Evolutionary conservation across 352 stramenopile genomes (phyloP).

Genomic region (Globisporangium iwayamae): DNA sequence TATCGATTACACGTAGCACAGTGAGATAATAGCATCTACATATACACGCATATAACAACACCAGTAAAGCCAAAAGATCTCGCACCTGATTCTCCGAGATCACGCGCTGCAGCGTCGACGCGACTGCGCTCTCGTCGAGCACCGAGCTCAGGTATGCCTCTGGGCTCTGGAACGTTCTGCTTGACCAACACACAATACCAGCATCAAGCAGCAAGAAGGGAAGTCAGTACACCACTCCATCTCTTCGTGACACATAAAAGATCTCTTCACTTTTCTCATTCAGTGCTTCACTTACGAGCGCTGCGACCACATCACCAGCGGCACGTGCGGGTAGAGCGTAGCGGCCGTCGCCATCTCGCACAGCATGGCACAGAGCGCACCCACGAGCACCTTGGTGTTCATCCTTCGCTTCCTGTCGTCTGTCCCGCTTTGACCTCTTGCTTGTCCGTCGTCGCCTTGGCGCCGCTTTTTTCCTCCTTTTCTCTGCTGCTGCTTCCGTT

Average conservation of each 20-base stretch:
- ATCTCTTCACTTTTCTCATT: neutral
- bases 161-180: conserved; percentile 33
- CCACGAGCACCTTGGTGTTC: conserved; percentile 20
- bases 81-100: conserved; percentile 8
- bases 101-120: conserved; percentile 22
- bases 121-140: conserved; percentile 40
- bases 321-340: conserved; percentile 47
- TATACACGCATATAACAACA: neutral
- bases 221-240: neutral
- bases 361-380: conserved; percentile 20
- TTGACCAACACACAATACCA: too few species aligned
- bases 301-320: conserved; percentile 65
- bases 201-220: neutral
- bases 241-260: conserved; percentile 1
- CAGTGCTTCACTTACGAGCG: conserved; percentile 39
- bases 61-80: neutral
- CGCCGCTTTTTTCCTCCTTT: conserved; percentile 19
- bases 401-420: conserved; percentile 20
- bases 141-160: conserved; percentile 46
- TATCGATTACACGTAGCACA: neutral
- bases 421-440: conserved; percentile 4
- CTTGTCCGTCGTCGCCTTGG: conserved; percentile 8
- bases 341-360: conserved; percentile 19
- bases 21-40: neutral
- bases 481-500: conserved; percentile 19